These are phyloP conservation scores for Bullera alba DNA, from an alignment of 768 basidiomycete species.

Conservation along the genomic window DNA sequence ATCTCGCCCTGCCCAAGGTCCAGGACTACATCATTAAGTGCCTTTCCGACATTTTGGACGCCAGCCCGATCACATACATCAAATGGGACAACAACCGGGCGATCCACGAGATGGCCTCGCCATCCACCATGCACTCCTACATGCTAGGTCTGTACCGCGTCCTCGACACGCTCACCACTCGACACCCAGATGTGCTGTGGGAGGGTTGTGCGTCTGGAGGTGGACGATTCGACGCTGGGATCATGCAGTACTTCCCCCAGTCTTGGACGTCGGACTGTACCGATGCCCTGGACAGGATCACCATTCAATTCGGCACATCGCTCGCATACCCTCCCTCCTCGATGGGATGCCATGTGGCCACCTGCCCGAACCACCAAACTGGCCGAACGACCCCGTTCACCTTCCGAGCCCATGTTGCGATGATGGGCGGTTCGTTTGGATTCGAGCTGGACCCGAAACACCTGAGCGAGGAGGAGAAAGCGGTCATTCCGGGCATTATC, in stretches of 20 bases:
- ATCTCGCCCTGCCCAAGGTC: slow-evolving; percentile 15
- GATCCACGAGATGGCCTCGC: slow-evolving; percentile 25
- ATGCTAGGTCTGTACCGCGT: slow-evolving; percentile 29
- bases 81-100: slow-evolving; percentile 34
- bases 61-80: slow-evolving; percentile 20
- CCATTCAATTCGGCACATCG: slow-evolving; percentile 26
- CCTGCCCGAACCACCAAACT: slow-evolving; percentile 25
- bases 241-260: slow-evolving; percentile 26
- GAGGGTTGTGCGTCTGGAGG: slow-evolving; percentile 33
- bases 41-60: slow-evolving; percentile 7
- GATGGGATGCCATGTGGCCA: slow-evolving; percentile 28
- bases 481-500: slow-evolving; percentile 14
- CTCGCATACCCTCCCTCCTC: slow-evolving; percentile 25
- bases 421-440: slow-evolving; percentile 35
- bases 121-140: slow-evolving; percentile 17
- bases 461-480: slow-evolving; percentile 13
- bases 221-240: slow-evolving; percentile 27
- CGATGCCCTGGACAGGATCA: slow-evolving; percentile 19
- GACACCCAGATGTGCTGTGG: slow-evolving; percentile 27
- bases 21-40: slow-evolving; percentile 28
- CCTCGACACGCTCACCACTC: slow-evolving; percentile 23
- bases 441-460: slow-evolving; percentile 28
- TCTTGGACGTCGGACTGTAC: slow-evolving; percentile 31
- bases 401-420: slow-evolving; percentile 32
- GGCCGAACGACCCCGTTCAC: slow-evolving; percentile 16